phyloP scores from a whole-genome alignment of 441 rosid species.

The Erodium texanum region DNA sequence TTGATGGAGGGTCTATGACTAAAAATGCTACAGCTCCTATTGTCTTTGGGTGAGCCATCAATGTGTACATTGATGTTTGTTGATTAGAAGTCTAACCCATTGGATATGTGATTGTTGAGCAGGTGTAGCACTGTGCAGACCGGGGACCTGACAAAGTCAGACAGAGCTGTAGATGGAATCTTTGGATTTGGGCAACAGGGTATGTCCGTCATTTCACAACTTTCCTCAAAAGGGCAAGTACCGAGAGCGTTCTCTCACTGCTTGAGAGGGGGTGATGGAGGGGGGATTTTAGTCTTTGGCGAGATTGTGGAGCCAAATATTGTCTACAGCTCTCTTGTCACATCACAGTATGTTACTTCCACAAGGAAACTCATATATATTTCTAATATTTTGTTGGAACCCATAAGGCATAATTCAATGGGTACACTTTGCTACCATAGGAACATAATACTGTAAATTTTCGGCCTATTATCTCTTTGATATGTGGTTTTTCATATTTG shows the following conservation, averaged over 20 bases:
- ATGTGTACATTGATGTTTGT: conserved; percentile 2
- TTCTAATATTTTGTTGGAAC: background rate
- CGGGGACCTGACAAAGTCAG: conserved; percentile 54
- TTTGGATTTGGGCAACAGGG: conserved; percentile 69
- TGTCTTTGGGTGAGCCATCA: conserved; percentile 54
- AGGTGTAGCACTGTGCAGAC: conserved; percentile 68
- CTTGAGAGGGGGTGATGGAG: conserved; percentile 65
- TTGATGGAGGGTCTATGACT: conserved; percentile 40
- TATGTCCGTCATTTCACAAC: conserved; percentile 53
- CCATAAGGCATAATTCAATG: background rate
- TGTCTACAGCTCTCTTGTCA: conserved; percentile 60
- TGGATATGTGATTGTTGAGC: conserved; percentile 12
- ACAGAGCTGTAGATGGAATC: conserved; percentile 70
- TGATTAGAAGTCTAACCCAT: conserved; percentile 3
- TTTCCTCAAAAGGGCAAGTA: conserved; percentile 50
- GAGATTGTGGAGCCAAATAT: conserved; percentile 64
- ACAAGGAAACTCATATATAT: background rate
- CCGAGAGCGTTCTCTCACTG: conserved; percentile 71
- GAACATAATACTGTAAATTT: background rate
- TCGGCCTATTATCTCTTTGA: no score
- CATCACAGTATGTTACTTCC: conserved; percentile 41
- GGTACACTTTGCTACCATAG: background rate
- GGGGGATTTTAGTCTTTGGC: conserved; percentile 70
- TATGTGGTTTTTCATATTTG: background rate
- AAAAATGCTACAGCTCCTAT: conserved; percentile 50